Base-by-base conservation (phyloP, 352 stramenopile genomes). In the Pythium sukuiense region DNA sequence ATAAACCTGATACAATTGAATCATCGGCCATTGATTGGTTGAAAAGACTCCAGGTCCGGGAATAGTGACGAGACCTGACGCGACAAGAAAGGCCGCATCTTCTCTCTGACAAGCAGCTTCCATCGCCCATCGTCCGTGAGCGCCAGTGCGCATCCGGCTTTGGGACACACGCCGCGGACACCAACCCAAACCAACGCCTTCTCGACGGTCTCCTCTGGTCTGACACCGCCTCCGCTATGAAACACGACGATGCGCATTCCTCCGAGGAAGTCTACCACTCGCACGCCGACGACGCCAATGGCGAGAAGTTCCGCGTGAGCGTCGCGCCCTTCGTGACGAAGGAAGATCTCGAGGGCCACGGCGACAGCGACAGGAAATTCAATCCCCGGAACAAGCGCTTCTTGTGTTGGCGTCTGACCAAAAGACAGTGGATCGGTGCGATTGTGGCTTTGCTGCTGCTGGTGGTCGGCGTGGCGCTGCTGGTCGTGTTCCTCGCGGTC, bases 401-500 rank as follows among this genome's bases (percentile, higher is more conserved):
- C 41, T 61, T 88, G 50, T 80, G 73, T 55, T 92, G 80, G 81
- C 70, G 50, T 32, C 66, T 90, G 69, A 78, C 73, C 32, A 84
- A 81, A 67, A 76, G 67, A 66, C 71, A 84, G 69, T 85, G 81
- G 52, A 73, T 85, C 39, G 53, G 67, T 3, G 63, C 81, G 9
- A 70, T 90, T 55, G 48, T 75, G 1, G 74, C 48, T 16, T 69
- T 73, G 6, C 65, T 88, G 26, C 13, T 90, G 43, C 45, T 77
- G 24, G 57, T 78, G 7, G 7, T 88, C 41, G 68, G 60, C 5
- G 73, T 88, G 30, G 65, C 87, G 48, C 67, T 92, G 32, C 56
- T 92, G 57, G 75, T 90, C 53, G 59, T 89, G n/a, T 89, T 83
- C 70, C 74, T 90, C 61, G 80, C 70, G 35, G 73, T 90, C 45